phyloP scores from a whole-genome alignment of 192 early-diverging fungal genomes.

The Coemansia sp. region DNA sequence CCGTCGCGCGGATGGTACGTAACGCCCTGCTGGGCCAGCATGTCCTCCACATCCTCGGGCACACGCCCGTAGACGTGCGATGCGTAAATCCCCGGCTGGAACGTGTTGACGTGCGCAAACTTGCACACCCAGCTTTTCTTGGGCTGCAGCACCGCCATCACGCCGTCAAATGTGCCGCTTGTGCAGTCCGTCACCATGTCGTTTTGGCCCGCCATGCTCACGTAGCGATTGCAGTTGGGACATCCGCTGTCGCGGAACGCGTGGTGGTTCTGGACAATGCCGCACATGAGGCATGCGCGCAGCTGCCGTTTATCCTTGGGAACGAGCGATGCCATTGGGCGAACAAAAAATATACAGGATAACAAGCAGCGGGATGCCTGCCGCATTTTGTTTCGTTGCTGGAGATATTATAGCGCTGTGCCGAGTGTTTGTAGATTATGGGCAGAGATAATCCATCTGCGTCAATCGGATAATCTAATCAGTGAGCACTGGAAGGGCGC shows the following conservation, averaged over 20 bases:
- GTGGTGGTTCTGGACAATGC: conserved; percentile 72
- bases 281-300: conserved; percentile 78
- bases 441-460: not conserved
- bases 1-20: conserved; percentile 70
- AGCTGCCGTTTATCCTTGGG: conserved; percentile 70
- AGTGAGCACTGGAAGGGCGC: conserved; percentile 40
- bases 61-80: conserved; percentile 69
- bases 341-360: not conserved
- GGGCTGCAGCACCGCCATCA: conserved; percentile 73
- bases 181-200: conserved; percentile 75
- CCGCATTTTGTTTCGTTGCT: too few relatives aligned
- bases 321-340: conserved; percentile 50
- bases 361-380: too few relatives aligned
- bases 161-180: conserved; percentile 71
- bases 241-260: conserved; percentile 72
- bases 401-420: too few relatives aligned
- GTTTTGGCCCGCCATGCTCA: conserved; percentile 63
- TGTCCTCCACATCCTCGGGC: conserved; percentile 73
- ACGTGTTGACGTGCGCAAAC: conserved; percentile 57
- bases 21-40: conserved; percentile 64
- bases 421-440: too few relatives aligned
- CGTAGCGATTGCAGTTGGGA: conserved; percentile 79
- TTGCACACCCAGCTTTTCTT: conserved; percentile 74
- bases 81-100: conserved; percentile 70
- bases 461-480: not conserved